Evolutionary conservation across 305 asterid genomes (phyloP).

Genomic region (Solanum hybrid): DNA sequence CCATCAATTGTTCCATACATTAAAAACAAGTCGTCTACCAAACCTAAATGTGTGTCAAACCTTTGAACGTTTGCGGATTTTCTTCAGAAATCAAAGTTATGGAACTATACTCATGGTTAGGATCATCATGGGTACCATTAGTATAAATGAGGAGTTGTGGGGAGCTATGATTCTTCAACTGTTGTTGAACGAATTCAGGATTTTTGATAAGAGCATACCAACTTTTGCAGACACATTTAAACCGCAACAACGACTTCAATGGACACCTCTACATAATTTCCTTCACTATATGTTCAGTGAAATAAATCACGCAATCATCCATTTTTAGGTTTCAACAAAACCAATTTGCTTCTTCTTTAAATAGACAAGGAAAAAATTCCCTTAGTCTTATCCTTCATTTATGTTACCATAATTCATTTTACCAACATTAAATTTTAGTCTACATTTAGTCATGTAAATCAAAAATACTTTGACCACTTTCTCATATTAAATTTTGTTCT

Average conservation of each 20-base stretch:
- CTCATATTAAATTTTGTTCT: no score
- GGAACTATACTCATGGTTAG: not conserved
- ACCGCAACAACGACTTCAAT: not conserved
- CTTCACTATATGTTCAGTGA: not conserved
- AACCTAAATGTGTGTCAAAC: not conserved
- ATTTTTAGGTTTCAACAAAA: not conserved
- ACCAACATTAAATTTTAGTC: not conserved
- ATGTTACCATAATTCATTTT: not conserved
- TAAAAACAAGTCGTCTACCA: not conserved
- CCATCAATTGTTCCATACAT: not conserved
- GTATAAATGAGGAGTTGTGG: not conserved
- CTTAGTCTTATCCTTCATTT: not conserved
- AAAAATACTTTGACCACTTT: no score
- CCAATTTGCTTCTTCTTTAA: not conserved
- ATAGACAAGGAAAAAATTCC: not conserved
- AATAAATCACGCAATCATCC: not conserved
- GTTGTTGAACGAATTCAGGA: not conserved
- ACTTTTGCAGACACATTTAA: not conserved
- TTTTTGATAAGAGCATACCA: not conserved
- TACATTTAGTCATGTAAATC: not conserved
- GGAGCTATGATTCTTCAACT: not conserved
- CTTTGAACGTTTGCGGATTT: not conserved
- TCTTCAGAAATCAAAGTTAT: not conserved
- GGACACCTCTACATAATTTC: not conserved
- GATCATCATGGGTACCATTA: not conserved